Conservation (phyloP, 2,329 filamentous ascomycete species). For the Aspergillus vadensis region DNA sequence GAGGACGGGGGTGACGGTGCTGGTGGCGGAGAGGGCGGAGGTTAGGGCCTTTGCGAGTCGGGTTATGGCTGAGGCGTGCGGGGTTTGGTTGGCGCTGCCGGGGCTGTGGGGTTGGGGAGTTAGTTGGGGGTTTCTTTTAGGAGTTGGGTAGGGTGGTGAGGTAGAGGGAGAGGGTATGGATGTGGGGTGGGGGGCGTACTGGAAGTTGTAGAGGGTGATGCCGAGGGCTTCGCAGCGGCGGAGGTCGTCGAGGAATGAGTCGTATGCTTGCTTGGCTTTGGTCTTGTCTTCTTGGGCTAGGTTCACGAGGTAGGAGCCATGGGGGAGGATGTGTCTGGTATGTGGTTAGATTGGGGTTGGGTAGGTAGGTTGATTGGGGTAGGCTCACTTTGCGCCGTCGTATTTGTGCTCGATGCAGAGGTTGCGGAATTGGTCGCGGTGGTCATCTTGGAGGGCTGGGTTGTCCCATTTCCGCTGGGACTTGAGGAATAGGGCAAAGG, state of each 20-base stretch:
- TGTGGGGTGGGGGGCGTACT: slow-evolving; percentile 47
- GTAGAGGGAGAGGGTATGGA: neutral
- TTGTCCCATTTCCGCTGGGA: slow-evolving; percentile 94
- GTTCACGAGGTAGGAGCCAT: slow-evolving; percentile 96
- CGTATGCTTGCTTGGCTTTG: slow-evolving; percentile 84
- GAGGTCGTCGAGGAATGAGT: slow-evolving; percentile 83
- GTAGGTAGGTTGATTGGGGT: no score
- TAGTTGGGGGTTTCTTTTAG: neutral
- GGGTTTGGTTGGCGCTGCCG: slow-evolving; percentile 72
- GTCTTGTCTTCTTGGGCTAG: slow-evolving; percentile 78
- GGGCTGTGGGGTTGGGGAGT: slow-evolving; percentile 51
- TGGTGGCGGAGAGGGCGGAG: slow-evolving; percentile 74
- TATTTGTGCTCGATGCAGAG: slow-evolving; percentile 71
- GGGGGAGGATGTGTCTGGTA: slow-evolving; percentile 73
- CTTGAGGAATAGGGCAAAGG: slow-evolving; percentile 93
- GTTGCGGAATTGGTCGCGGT: slow-evolving; percentile 68
- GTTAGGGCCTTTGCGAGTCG: slow-evolving; percentile 84
- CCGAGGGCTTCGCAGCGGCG: slow-evolving; percentile 80
- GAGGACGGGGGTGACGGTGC: slow-evolving; percentile 75
- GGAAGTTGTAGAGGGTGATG: slow-evolving; percentile 95
- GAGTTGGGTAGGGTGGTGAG: slow-evolving; percentile 9
- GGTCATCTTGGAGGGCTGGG: slow-evolving; percentile 70
- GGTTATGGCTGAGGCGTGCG: slow-evolving; percentile 68
- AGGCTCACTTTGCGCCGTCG: slow-evolving; percentile 59
- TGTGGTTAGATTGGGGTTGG: slow-evolving; percentile 13